phyloP scores from a whole-genome alignment of 2,329 filamentous ascomycete species.

The Daldinia eschscholtzii region DNA sequence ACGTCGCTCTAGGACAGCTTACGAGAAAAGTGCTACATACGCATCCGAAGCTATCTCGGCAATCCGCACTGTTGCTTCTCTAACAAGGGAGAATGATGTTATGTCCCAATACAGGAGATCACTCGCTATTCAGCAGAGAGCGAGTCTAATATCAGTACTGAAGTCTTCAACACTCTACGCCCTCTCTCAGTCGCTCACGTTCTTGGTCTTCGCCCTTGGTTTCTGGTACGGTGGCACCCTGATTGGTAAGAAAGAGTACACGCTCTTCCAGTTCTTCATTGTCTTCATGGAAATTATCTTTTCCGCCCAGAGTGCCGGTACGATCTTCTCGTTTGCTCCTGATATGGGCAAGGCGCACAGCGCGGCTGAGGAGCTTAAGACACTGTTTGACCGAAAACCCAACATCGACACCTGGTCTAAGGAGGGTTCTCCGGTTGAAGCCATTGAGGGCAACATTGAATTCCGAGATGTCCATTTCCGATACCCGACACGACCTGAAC shows the following conservation, averaged over 20 bases:
- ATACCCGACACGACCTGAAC: constrained; percentile 90
- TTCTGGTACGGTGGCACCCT: constrained; percentile 93
- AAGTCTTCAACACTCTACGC: constrained; percentile 86
- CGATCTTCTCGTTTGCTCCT: constrained; percentile 88
- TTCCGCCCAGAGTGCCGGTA: constrained; percentile 90
- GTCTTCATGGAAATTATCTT: constrained; percentile 91
- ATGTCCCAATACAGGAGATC: constrained; percentile 76
- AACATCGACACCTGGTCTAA: constrained; percentile 84
- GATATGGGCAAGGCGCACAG: constrained; percentile 95
- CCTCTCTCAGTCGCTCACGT: constrained; percentile 84
- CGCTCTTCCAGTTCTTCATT: constrained; percentile 89
- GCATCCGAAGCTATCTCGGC: constrained; percentile 94
- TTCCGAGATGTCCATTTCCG: constrained; percentile 95
- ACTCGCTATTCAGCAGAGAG: constrained; percentile 74
- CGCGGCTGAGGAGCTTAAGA: constrained; percentile 83
- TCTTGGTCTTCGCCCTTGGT: constrained; percentile 85
- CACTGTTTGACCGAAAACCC: constrained; percentile 85
- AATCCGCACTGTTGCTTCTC: constrained; percentile 91
- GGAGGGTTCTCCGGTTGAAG: constrained; percentile 72
- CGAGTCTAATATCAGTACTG: constrained; percentile 78
- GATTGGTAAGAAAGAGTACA: constrained; percentile 77
- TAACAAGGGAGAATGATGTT: constrained; percentile 89
- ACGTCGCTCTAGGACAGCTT: constrained; percentile 81
- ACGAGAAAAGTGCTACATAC: constrained; percentile 84
- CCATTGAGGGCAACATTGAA: constrained; percentile 82